Conservation (phyloP, 2,329 filamentous ascomycete species). For the Fusarium sp. region DNA sequence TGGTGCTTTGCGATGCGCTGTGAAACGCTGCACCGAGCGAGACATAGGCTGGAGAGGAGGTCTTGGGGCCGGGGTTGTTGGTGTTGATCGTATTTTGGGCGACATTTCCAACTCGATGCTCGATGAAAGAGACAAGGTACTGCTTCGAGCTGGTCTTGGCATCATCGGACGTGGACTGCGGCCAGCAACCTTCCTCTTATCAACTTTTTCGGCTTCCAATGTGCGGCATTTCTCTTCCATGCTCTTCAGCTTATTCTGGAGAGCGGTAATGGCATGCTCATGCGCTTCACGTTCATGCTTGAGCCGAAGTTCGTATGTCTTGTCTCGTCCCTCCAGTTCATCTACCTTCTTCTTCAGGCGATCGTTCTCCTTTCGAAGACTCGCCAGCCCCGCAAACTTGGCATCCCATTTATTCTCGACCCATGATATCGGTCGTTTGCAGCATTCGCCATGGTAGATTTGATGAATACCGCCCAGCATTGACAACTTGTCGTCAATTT, state of each 20-base stretch:
- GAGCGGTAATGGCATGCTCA: constrained; percentile 45
- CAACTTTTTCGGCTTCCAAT: constrained; percentile 43
- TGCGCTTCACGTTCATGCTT: constrained; percentile 50
- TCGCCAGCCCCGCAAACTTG: constrained; percentile 42
- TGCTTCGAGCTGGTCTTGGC: constrained; percentile 31
- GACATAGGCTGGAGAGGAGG: constrained; percentile 27
- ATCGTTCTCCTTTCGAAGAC: constrained; percentile 48
- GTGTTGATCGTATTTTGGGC: constrained; percentile 39
- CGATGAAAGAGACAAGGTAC: constrained; percentile 24
- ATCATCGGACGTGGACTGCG: constrained; percentile 29
- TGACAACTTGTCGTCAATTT: constrained; percentile 54
- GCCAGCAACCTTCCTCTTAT: constrained; percentile 33
- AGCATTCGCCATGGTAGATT: constrained; percentile 58
- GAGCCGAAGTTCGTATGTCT: constrained; percentile 53
- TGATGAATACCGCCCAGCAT: constrained; percentile 60
- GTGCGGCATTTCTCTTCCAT: constrained; percentile 47
- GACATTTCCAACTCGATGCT: constrained; percentile 29
- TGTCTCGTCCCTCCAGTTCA: constrained; percentile 52
- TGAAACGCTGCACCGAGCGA: constrained; percentile 31
- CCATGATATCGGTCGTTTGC: constrained; percentile 52
- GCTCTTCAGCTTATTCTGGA: constrained; percentile 50
- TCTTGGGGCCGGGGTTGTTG: constrained; percentile 34
- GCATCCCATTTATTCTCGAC: constrained; percentile 52
- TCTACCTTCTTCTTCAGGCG: constrained; percentile 47
- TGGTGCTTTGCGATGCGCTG: constrained; percentile 12